Evolutionary conservation across 176 grass and related monocot species (phyloP), one percentile per base, ranked within the genome.

Genomic region (Zizania latifolia): DNA sequence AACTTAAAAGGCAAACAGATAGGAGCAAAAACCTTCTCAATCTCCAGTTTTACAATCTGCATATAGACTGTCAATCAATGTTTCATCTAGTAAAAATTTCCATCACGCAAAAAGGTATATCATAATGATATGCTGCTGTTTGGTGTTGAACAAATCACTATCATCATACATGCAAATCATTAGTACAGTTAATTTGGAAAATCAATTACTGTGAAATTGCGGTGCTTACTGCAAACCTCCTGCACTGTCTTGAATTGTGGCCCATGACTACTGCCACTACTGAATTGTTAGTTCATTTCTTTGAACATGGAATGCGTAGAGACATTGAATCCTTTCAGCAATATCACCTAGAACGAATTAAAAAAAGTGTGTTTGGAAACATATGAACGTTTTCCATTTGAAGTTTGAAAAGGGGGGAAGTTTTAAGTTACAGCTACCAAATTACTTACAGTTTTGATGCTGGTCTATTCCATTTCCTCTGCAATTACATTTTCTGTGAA

Each of bases 281-380:
- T 72, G 37, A 80, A 76, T 36, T 12, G 32, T 65, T 62, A 24
- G 65, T 80, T 75, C 75, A 81, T 65, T 54, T 70, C 58, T 61
- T 27, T 34, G 72, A 74, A 97, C 58, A 86, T 97, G 93, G 34
- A 84, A 80, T 59, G 70, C 15, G 17, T 90, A 85, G 58, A 97
- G 93, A 50, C 87, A 90, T 54, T 76, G 75, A 84, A 97, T 93
- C 54, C 90, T 86, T 82, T 89, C 85, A n/a, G 83, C 78, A 77
- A 97, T 63, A 53, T 86, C 90, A 93, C 93, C 90, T 93, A 31
- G 64, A 86, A 84, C 13, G 22, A 58, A 46, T n/a, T 15, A 65
- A 79, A 61, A 80, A 4, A 76, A 16, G 64, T 3, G 31, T 53
- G 31, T 58, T 70, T 0, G 29, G 46, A 53, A 54, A 34, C 8